phyloP scores from a whole-genome alignment of 257 asterid species.

The Jaltomata sinuosa region DNA sequence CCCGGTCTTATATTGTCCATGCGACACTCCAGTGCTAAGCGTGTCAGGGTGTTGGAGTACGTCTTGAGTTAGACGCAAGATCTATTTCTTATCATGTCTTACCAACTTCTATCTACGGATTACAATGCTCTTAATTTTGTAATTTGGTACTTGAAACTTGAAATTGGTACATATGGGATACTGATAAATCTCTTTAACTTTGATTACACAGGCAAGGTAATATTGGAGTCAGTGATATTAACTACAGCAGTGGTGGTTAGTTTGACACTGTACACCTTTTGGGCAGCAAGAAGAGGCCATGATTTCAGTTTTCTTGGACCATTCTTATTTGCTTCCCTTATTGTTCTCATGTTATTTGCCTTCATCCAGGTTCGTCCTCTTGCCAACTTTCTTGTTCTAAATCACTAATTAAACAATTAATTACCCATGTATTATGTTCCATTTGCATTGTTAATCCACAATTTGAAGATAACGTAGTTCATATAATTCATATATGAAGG shows the following conservation, averaged over 20 bases:
- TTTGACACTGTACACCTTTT: conserved; percentile 58
- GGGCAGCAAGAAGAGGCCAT: conserved; percentile 66
- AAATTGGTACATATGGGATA: not conserved
- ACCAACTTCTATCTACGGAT: too few relatives aligned
- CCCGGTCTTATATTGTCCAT: too few relatives aligned
- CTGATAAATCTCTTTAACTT: not conserved
- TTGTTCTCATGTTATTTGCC: conserved; percentile 22
- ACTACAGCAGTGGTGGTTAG: conserved; percentile 43
- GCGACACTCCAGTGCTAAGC: too few relatives aligned
- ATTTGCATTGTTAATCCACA: not conserved
- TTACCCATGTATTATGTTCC: not conserved
- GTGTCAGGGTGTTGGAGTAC: too few relatives aligned
- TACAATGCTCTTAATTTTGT: too few relatives aligned
- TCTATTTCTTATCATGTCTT: too few relatives aligned
- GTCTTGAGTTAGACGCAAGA: too few relatives aligned
- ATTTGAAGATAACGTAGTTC: too few relatives aligned
- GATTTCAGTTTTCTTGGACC: conserved; percentile 50
- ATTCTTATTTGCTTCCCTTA: conserved; percentile 27
- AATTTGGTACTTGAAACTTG: too few relatives aligned
- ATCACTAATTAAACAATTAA: too few relatives aligned
- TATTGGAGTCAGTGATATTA: conserved; percentile 38
- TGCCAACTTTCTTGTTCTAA: not conserved
- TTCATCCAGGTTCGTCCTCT: conserved; percentile 31
- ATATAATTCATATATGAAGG: too few relatives aligned
- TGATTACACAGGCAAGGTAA: conserved; percentile 21